Evolutionary conservation across 2,329 filamentous ascomycete species (phyloP), one percentile per base, ranked within the genome.

Genomic region (Sporothrix curviconia): DNA sequence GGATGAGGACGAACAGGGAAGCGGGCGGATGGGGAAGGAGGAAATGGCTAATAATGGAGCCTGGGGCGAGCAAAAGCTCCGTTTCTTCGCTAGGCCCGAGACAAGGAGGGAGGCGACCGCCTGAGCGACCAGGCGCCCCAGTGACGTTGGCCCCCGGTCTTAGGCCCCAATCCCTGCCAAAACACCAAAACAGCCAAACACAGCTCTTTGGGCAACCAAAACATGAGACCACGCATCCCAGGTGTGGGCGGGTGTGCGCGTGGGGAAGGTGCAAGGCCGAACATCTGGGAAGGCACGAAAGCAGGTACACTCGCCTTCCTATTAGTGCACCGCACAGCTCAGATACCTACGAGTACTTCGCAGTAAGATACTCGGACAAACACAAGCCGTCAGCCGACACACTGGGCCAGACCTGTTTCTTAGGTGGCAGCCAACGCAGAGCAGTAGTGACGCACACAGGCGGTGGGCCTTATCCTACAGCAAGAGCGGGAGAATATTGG

Each of bases 361-460:
- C n/a, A n/a, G n/a, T n/a, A n/a, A n/a, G n/a, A n/a, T n/a, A n/a
- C n/a, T n/a, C n/a, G n/a, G n/a, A n/a, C n/a, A n/a, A n/a, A n/a
- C n/a, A n/a, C n/a, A n/a, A n/a, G 24, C 12, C 11, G 9, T 49
- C 47, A 50, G 32, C 32, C 32, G 47, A 28, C 19, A n/a, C 44
- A 14, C 30, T 28, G 30, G n/a, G 30, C 30, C 19, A 3, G 47
- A 24, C 32, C 32, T 37, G 47, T 50, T 50, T 50, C 43, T 28
- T 30, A 24, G 19, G 46, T 30, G 32, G 49, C 36, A 34, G 14
- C 24, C 9, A 32, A 22, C 37, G 43, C 25, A 34, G 42, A 37
- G 22, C 44, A 47, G 43, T 39, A 36, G 44, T 56, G 55, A 56
- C 55, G 55, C 55, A 56, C 22, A 36, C 42, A n/a, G 49, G 36